Evolutionary conservation across 805 yeast species (phyloP).

Genomic region (Barnettozyma populi): DNA sequence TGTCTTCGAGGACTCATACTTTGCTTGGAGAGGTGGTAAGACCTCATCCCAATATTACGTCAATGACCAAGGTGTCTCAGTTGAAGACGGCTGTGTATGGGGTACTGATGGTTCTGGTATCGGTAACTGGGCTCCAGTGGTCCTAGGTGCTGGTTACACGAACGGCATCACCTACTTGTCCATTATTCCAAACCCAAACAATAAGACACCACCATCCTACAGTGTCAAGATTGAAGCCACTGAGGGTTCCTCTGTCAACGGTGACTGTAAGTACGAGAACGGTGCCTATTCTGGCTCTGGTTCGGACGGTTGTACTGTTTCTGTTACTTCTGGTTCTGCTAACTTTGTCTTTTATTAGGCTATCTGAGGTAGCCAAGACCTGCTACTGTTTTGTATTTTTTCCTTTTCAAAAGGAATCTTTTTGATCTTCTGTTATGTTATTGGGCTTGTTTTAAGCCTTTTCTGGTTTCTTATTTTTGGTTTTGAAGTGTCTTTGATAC

Average conservation of each 20-base stretch:
- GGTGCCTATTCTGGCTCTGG: slow-evolving; percentile 67
- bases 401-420: not conserved
- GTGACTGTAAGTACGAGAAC: slow-evolving; percentile 73
- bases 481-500: not conserved
- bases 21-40: slow-evolving; percentile 69
- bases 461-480: not conserved
- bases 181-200: slow-evolving; percentile 93
- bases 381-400: not conserved
- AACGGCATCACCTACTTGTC: slow-evolving; percentile 69
- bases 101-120: slow-evolving; percentile 70
- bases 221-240: slow-evolving; percentile 75
- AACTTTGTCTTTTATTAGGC: slow-evolving; percentile 69
- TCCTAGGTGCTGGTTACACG: slow-evolving; percentile 87
- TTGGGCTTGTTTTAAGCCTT: not conserved
- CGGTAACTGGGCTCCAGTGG: slow-evolving; percentile 98
- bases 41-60: slow-evolving; percentile 97
- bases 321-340: slow-evolving; percentile 80
- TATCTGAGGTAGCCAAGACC: not conserved
- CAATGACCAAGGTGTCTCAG: slow-evolving; percentile 90
- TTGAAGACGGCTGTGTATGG: slow-evolving; percentile 93
- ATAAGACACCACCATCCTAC: slow-evolving; percentile 59
- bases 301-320: slow-evolving; percentile 85
- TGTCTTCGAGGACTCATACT: slow-evolving; percentile 74
- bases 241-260: slow-evolving; percentile 54
- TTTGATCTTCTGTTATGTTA: not conserved